Conservation (phyloP, 768 basidiomycete species). For the Auriscalpium orientale region DNA sequence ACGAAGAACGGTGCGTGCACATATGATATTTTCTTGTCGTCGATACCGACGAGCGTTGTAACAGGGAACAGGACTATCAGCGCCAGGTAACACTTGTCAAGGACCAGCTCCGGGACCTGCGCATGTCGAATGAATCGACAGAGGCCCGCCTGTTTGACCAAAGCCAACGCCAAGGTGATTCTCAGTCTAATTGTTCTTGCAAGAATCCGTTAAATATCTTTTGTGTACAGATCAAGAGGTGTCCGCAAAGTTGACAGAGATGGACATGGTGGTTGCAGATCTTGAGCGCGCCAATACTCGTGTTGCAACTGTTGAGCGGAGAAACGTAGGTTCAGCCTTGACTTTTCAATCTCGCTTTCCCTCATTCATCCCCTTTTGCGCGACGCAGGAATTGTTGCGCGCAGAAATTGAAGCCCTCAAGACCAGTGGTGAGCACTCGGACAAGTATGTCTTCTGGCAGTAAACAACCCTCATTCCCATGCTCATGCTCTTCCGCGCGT, state of each 20-base stretch:
- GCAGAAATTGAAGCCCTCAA: slow-evolving; percentile 91
- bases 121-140: slow-evolving; percentile 84
- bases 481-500: slow-evolving; percentile 37
- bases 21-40: not conserved
- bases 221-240: slow-evolving; percentile 74
- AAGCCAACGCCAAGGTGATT: slow-evolving; percentile 78
- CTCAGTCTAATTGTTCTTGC: not conserved
- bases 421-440: slow-evolving; percentile 65
- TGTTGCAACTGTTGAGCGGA: slow-evolving; percentile 84
- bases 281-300: slow-evolving; percentile 92
- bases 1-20: slow-evolving; percentile 76
- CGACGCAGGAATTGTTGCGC: slow-evolving; percentile 78
- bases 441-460: slow-evolving; percentile 40
- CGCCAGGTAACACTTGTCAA: slow-evolving; percentile 86
- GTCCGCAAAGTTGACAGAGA: slow-evolving; percentile 80
- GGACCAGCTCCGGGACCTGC: slow-evolving; percentile 83
- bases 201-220: not conserved
- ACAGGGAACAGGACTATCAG: slow-evolving; percentile 86
- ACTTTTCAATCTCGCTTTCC: not conserved
- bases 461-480: not conserved
- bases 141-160: slow-evolving; percentile 91
- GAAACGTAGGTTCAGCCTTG: slow-evolving; percentile 56
- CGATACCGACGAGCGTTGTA: not conserved
- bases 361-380: not conserved
- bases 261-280: slow-evolving; percentile 93